Evolutionary conservation across 805 yeast genomes (phyloP), one percentile per base, ranked within the genome.

Genomic region (Yamadazyma nakazawae): DNA sequence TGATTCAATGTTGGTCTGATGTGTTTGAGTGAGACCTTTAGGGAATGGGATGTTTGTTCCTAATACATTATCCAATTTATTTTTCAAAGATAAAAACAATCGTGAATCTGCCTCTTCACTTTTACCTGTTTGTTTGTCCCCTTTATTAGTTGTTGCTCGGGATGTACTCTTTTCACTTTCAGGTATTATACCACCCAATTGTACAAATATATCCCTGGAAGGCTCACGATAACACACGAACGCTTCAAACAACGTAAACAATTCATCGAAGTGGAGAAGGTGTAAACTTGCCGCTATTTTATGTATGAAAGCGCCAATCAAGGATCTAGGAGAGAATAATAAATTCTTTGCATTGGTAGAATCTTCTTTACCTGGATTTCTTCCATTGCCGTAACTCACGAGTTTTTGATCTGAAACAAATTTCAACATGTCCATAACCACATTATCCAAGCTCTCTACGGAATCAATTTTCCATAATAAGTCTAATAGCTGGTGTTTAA

Each of bases 401-500:
- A 31, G 14, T 11, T 34, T 19, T 12, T 14, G 36, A 5, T 45
- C 37, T 11, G 35, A 24, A 13, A 45, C 14, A 24, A 14, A 34
- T 28, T 34, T 34, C 32, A 40, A 24, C 37, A 40, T 34, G 13
- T 43, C 42, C 36, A 48, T 19, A 2, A 50, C 48, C 32, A 32
- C 36, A 12, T 37, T 32, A 49, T 75, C 75, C 34, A 82, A 62
- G 2, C 64, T 61, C 49, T 82, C 85, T 13, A 80, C 65, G 0
- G 79, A 69, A 14, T 68, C 58, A 40, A 82, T 62, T 0, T 61
- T 56, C 84, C 85, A 80, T 1, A 79, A 35, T 3, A 66, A 34
- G 17, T 45, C 25, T 17, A 53, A 31, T 8, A 53, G 37, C 4
- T 41, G 28, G 7, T 34, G 35, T 18, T 45, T 37, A 12, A 47